phyloP scores from a whole-genome alignment of 768 basidiomycete genomes.

The Glaciozyma martinii region DNA sequence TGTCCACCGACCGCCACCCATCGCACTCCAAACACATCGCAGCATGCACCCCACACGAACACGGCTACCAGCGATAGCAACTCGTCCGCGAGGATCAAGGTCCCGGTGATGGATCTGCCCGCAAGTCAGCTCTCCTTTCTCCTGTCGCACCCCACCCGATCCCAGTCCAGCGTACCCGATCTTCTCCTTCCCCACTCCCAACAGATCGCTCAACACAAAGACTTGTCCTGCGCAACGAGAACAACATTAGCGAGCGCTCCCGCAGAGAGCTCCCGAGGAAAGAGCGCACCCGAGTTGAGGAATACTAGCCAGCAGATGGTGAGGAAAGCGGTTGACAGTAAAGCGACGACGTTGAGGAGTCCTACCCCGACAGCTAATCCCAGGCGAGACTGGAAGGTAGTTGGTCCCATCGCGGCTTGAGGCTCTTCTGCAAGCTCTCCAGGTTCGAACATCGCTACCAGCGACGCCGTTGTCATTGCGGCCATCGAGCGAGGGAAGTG shows the following conservation, averaged over 20 bases:
- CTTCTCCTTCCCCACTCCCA: too few species aligned
- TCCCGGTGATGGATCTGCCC: conserved; percentile 2
- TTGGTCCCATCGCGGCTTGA: neutral
- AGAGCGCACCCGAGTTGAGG: conserved; percentile 22
- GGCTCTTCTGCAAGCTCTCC: neutral
- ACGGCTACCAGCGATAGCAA: conserved; percentile 17
- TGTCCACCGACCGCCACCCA: conserved; percentile 6
- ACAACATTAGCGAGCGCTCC: too few species aligned
- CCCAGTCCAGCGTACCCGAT: too few species aligned
- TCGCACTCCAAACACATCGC: conserved; percentile 10
- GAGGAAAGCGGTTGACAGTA: conserved; percentile 11
- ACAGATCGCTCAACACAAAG: too few species aligned
- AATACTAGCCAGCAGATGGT: conserved; percentile 28
- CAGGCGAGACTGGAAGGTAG: neutral
- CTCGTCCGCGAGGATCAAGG: conserved; percentile 28
- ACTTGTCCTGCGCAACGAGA: too few species aligned
- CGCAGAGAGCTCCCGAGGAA: neutral
- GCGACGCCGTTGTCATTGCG: neutral
- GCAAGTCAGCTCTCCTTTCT: too few species aligned
- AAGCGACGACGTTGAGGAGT: neutral
- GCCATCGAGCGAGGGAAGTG: too few species aligned
- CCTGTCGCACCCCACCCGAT: too few species aligned
- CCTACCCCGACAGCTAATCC: neutral
- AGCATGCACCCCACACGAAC: conserved; percentile 16
- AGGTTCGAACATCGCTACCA: neutral